phyloP scores from a whole-genome alignment of 1,139 yeast genomes.

The Yamadazyma membranifaciens region DNA sequence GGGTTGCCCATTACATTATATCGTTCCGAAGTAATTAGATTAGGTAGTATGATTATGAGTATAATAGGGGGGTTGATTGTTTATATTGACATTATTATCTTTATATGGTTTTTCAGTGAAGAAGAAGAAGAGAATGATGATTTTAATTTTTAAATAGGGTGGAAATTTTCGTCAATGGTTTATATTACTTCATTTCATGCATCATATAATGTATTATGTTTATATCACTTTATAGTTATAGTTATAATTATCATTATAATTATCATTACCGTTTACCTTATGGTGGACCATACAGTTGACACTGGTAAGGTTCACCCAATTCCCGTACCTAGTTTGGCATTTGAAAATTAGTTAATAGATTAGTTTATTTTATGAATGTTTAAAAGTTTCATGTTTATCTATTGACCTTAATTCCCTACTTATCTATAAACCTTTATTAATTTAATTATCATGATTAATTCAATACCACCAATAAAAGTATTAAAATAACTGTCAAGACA shows the following conservation, averaged over 20 bases:
- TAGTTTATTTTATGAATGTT: not conserved
- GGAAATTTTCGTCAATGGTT: too few species aligned
- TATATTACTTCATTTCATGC: too few species aligned
- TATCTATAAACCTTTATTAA: not conserved
- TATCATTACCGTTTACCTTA: too few species aligned
- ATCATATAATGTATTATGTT: too few species aligned
- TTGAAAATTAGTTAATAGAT: not conserved
- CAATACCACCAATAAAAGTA: constrained; percentile 57
- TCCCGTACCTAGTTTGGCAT: too few species aligned
- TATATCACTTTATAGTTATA: too few species aligned
- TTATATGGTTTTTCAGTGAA: constrained; percentile 67
- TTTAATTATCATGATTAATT: constrained; percentile 30
- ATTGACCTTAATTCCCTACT: not conserved
- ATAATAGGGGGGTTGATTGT: constrained; percentile 68
- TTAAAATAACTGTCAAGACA: constrained; percentile 57
- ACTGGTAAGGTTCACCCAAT: too few species aligned
- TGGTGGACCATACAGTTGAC: too few species aligned
- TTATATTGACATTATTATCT: constrained; percentile 67
- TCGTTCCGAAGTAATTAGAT: constrained; percentile 55
- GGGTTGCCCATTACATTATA: constrained; percentile 63
- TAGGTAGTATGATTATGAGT: constrained; percentile 65
- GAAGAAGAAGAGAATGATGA: constrained; percentile 55
- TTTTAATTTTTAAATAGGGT: constrained; percentile 34
- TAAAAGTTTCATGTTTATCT: not conserved
- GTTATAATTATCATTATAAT: too few species aligned